Evolutionary conservation across 164 flowering plant genomes (phyloP), one percentile per base, ranked within the genome.

Genomic region (Liquidambar formosana): DNA sequence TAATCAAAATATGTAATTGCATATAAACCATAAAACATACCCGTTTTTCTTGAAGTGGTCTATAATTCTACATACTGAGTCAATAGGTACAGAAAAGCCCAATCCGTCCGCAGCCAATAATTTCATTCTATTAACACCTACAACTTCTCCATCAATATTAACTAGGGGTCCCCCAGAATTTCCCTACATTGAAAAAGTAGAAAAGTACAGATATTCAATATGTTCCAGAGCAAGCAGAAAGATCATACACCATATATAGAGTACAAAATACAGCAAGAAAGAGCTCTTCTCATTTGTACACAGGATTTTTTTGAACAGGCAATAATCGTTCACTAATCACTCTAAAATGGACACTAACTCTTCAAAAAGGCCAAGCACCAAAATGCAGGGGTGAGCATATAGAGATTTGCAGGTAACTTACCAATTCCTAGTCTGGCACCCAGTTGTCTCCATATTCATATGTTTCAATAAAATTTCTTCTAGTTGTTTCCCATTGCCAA

Each of bases 131-230:
- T 94, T 92, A 49, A 94, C 88, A 61, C 98, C 98, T 28, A 94
- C 76, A 64, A 94, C 86, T 83, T 94, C 98, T 66, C 98, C 98
- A 76, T 94, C 96, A 76, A 90, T 78, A 76, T 92, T 92, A 61
- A 90, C 94, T 69, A 94, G 93, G 21, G 98, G 98, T 3, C 98
- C 98, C 19, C 98, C 98, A 62, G 98, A 93, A 75, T 88, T 94
- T 52, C 98, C 98, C 98, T 94, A 63, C 51, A 57, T 22, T n/a
- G 43, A 19, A 49, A 41, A 33, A 22, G 3, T 23, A 18, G 5
- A 43, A 16, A 43, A 16, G 46, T 15, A 26, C 21, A 25, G 12
- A 28, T 38, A 10, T 16, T 28, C 12, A 26, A 58, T 28, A 58
- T 41, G 27, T 5, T 6, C 62, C 4, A 18, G 23, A 58, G n/a